Conservation (phyloP, 2,329 filamentous ascomycete genomes). For the Fusarium beomiforme region DNA sequence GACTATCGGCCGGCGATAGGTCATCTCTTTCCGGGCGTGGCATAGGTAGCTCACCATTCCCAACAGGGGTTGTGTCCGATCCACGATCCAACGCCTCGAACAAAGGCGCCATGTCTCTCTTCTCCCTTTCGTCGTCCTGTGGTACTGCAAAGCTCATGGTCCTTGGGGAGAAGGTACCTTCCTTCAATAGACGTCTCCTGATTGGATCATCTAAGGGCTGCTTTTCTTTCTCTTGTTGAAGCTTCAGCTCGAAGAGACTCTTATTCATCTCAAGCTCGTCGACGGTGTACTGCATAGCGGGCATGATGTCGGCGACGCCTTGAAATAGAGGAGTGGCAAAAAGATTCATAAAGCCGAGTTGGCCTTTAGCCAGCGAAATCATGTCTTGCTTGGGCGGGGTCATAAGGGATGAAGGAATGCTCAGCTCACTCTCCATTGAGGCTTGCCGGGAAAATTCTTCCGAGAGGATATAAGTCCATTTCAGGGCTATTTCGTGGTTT, state of each 20-base stretch:
- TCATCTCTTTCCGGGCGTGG: conserved; percentile 41
- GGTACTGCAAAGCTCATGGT: conserved; percentile 54
- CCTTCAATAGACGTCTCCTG: conserved; percentile 48
- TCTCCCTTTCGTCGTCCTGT: conserved; percentile 41
- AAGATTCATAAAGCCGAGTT: conserved; percentile 96
- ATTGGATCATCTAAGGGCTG: conserved; percentile 51
- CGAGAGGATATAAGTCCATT: conserved; percentile 94
- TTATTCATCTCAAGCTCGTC: conserved; percentile 84
- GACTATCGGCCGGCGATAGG: conserved; percentile 41
- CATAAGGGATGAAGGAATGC: conserved; percentile 88
- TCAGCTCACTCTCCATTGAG: conserved; percentile 87
- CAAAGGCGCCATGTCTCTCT: conserved; percentile 29
- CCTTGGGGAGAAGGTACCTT: conserved; percentile 57
- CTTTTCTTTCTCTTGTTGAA: conserved; percentile 70
- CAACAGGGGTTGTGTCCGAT: conserved; percentile 35
- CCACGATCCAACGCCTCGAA: conserved; percentile 30
- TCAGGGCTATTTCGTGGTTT: conserved; percentile 80
- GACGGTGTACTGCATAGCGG: conserved; percentile 84
- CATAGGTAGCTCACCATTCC: conserved; percentile 36
- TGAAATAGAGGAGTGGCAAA: conserved; percentile 94
- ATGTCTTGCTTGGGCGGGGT: conserved; percentile 85
- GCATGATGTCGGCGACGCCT: conserved; percentile 85
- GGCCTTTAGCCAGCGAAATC: conserved; percentile 83
- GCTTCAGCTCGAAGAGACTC: conserved; percentile 74
- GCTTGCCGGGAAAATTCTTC: conserved; percentile 95